Base-by-base conservation (phyloP, 78 protist genomes). In the Tieghemostelium lacteum region DNA sequence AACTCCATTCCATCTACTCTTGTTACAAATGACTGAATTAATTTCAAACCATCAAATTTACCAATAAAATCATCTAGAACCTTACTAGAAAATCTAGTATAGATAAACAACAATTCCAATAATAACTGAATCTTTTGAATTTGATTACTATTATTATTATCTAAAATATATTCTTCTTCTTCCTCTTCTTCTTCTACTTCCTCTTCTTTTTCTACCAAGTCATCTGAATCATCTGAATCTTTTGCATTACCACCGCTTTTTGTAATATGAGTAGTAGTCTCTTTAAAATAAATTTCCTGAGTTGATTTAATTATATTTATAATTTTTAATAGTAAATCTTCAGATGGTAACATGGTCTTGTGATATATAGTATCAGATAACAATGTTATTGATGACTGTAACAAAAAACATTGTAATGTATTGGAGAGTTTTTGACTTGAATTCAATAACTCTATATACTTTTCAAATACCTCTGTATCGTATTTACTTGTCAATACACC, bases 401-500 rank as follows among this genome's bases (percentile, higher is more conserved):
- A 42, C 33, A 83, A 40, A n/a, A 83, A 57, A 34, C 70, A 55
- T 40, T 69, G 75, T 54, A 83, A 60, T 40, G 91, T 83, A 45
- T 83, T 49, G 29, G 76, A 69, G 10, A 40, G 42, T n/a, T n/a
- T n/a, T 39, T 73, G 76, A 22, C 52, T 52, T 36, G 6, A 6
- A 45, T 45, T 45, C 10, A 45, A 45, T 29, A 83, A 28, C 1
- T 42, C 31, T 19, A 83, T 58, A 58, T 83, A 83, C 50, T 70
- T 83, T 37, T 58, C 65, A 36, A 83, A 83, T n/a, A 83, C 72
- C 1, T 55, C 50, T 10, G 72, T 58, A 42, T 83, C 65, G 33
- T 83, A 57, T 60, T 83, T 83, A 58, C 78, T 69, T 50, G 69
- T 69, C 31, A 83, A 69, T 2, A 83, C 91, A 58, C 91, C 91